Conservation (phyloP, 2,329 filamentous ascomycete species). For the Myotisia sp. region DNA sequence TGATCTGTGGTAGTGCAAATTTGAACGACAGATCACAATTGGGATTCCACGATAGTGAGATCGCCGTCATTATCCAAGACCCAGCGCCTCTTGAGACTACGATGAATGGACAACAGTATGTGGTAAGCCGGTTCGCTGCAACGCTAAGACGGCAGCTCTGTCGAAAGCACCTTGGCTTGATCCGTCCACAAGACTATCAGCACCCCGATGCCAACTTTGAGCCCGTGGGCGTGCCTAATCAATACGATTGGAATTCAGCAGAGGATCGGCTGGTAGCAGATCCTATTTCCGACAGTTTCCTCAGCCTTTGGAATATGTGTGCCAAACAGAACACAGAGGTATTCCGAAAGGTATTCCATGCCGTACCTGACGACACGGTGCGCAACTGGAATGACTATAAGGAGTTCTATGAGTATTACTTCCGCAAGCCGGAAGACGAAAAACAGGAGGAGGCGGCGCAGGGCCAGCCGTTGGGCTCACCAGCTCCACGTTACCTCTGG, state of each 20-base stretch:
- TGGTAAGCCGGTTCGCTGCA: constrained; percentile 60
- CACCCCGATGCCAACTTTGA: constrained; percentile 43
- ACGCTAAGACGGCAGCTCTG: constrained; percentile 74
- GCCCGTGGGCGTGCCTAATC: constrained; percentile 43
- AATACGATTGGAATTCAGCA: constrained; percentile 38
- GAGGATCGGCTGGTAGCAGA: constrained; percentile 41
- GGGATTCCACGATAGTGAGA: constrained; percentile 72
- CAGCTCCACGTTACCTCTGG: constrained; percentile 55
- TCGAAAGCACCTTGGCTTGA: constrained; percentile 75
- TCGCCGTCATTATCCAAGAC: constrained; percentile 80
- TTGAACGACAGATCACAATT: constrained; percentile 63
- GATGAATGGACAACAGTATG: constrained; percentile 61
- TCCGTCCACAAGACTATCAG: constrained; percentile 58
- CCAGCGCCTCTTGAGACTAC: constrained; percentile 51
- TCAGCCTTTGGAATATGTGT: constrained; percentile 43
- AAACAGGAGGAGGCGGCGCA: constrained; percentile 28
- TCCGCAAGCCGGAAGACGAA: constrained; percentile 34
- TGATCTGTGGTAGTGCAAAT: constrained; percentile 66
- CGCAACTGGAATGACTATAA: constrained; percentile 49
- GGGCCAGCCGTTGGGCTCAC: background rate
- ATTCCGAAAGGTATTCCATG: constrained; percentile 48
- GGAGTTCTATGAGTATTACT: constrained; percentile 48
- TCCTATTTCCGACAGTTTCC: constrained; percentile 43
- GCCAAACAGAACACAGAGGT: constrained; percentile 46
- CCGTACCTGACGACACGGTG: constrained; percentile 45